phyloP scores from a whole-genome alignment of 495 filamentous ascomycete species.

The Zalerion maritima region DNA sequence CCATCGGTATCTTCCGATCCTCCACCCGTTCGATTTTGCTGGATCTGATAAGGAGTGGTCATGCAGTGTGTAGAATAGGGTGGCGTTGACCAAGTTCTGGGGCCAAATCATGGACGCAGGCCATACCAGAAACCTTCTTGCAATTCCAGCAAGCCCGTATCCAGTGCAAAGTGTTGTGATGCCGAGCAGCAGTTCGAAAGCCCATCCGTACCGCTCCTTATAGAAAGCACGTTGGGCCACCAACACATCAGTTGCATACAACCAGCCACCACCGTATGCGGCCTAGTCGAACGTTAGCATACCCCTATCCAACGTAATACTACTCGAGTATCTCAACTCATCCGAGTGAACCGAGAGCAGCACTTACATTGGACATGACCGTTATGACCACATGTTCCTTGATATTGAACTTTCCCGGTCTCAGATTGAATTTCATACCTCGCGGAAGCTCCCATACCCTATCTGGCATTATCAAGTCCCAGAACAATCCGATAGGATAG shows the following conservation, averaged over 20 bases:
- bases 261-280: constrained; percentile 29
- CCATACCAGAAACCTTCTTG: constrained; percentile 49
- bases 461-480: constrained; percentile 39
- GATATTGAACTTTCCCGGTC: constrained; percentile 61
- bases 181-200: constrained; percentile 51
- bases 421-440: constrained; percentile 47
- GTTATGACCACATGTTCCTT: constrained; percentile 70
- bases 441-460: constrained; percentile 41
- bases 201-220: constrained; percentile 32
- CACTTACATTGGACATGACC: constrained; percentile 49
- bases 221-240: constrained; percentile 26
- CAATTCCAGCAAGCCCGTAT: constrained; percentile 56
- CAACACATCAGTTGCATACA: constrained; percentile 35
- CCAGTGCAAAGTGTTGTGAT: constrained; percentile 61
- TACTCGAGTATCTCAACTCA: no score
- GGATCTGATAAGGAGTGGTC: constrained; percentile 46
- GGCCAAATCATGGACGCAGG: constrained; percentile 67
- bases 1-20: constrained; percentile 46
- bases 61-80: constrained; percentile 55
- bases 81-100: constrained; percentile 44
- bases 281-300: constrained; percentile 9
- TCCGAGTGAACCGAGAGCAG: no score
- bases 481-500: constrained; percentile 50
- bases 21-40: constrained; percentile 45
- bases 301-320: neutral